Base-by-base conservation (phyloP, 2,329 filamentous ascomycete genomes). In the Tolypocladium paradoxum region DNA sequence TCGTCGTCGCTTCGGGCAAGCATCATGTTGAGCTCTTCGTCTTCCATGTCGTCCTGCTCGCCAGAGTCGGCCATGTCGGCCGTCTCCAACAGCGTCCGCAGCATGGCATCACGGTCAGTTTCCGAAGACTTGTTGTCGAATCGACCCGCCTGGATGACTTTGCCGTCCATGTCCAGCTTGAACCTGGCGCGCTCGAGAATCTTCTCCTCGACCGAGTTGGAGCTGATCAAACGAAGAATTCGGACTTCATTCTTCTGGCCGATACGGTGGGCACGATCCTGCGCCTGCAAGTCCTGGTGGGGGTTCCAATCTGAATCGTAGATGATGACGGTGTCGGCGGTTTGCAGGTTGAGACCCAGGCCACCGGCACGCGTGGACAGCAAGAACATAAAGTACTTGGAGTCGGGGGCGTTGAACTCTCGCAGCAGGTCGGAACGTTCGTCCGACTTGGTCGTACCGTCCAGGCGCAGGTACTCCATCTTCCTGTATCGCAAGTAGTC, bases 221-320 rank as follows among this genome's bases (percentile, higher is more conserved):
- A 95, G 59, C 87, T 96, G 70, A 99, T 97, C 46, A 99, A 78
- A 70, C 93, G 86, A 55, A 99, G 74, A 68, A 99, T 99, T 62
- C 93, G 88, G 53, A 99, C 93, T 71, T 99, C 93, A 63, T 99
- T 99, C 84, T 99, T 99, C 71, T 99, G 93, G 57, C 93, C 93
- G 61, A 99, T 99, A 87, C 93, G 92, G 83, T 99, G 93, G 48
- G 93, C 93, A 85, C 93, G 93, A 86, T 99, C 93, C 68, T 99
- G 93, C 16, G 93, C 93, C 70, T 99, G 93, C 71, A 99, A 76
- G 87, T 99, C 93, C 71, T 99, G 93, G 68, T 97, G 92, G 67
- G 93, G 93, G 70, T 99, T 99, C 93, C 93, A 99, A 74, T 99
- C 93, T 0, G 93, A 99, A 67, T 99, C 93, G 72, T 96, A 99